Conservation (phyloP, 1,284 basidiomycete species). For the Ceratobasidium sp. region DNA sequence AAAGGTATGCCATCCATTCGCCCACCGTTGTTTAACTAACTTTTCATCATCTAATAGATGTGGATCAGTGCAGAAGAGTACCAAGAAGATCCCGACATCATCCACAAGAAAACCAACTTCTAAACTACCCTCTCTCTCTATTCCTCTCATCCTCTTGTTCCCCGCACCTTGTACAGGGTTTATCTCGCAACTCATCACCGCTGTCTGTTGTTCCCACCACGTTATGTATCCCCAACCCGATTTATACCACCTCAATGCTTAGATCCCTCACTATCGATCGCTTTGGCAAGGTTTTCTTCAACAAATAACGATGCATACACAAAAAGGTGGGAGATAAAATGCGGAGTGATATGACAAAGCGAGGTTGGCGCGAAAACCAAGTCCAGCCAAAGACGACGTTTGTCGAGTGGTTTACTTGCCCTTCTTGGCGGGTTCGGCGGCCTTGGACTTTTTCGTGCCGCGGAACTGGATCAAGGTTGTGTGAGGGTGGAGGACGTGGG, state of each 20-base stretch:
- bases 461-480: conserved; percentile 70
- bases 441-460: conserved; percentile 94
- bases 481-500: conserved; percentile 38
- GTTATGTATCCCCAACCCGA: conserved; percentile 17
- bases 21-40: conserved; percentile 21
- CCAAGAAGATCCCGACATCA: conserved; percentile 98
- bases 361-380: conserved; percentile 18
- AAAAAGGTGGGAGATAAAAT: conserved; percentile 30
- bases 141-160: neutral
- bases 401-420: conserved; percentile 70
- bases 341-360: neutral
- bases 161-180: conserved; percentile 4
- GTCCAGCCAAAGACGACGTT: conserved; percentile 9
- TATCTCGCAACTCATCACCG: neutral
- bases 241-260: conserved; percentile 13
- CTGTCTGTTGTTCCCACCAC: neutral
- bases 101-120: conserved; percentile 91
- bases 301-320: conserved; percentile 17
- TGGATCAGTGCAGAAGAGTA: conserved; percentile 99
- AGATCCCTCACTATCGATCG: conserved; percentile 5
- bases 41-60: conserved; percentile 71
- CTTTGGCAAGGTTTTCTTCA: conserved; percentile 35
- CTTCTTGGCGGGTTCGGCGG: conserved; percentile 88
- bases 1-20: conserved; percentile 71
- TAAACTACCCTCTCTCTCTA: conserved; percentile 53